phyloP scores from a whole-genome alignment of 805 yeast genomes.

The Teunomyces kruisii region DNA sequence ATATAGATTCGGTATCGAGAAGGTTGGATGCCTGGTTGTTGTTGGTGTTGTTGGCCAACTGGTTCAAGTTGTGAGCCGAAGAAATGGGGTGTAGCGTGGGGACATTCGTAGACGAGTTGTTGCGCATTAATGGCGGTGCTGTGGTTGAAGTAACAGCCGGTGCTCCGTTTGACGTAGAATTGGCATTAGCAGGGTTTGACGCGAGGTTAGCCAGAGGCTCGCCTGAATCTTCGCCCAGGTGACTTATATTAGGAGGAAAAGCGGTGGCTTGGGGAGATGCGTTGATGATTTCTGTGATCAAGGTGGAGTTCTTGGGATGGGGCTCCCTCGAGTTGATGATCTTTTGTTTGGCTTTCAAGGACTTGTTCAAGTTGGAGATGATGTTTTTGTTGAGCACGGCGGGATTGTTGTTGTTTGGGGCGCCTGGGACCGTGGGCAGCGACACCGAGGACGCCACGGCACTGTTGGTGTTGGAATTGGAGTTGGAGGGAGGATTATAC shows the following conservation, averaged over 20 bases:
- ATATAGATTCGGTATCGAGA: background rate
- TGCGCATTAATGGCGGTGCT: background rate
- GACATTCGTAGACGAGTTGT: background rate
- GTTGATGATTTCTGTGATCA: conserved; percentile 36
- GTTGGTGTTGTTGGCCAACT: background rate
- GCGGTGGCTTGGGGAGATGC: conserved; percentile 29
- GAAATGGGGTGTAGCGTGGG: background rate
- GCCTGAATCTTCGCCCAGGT: background rate
- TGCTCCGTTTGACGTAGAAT: conserved; percentile 1
- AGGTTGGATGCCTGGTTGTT: background rate
- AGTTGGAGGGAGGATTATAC: background rate
- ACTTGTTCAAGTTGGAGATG: conserved; percentile 42
- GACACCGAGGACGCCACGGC: background rate
- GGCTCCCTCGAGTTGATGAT: conserved; percentile 37
- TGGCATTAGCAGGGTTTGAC: background rate
- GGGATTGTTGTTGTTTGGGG: background rate
- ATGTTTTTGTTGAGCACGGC: conserved; percentile 25
- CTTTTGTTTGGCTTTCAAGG: conserved; percentile 43
- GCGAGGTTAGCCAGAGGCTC: background rate
- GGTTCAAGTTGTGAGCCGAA: background rate
- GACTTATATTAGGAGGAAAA: conserved; percentile 8
- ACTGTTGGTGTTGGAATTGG: background rate
- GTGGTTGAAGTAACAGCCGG: background rate
- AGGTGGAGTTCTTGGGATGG: conserved; percentile 33
- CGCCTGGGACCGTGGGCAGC: conserved; percentile 2